These are phyloP conservation scores for Adansonia digitata DNA, from an alignment of 345 rosid species.

Conservation along the genomic window DNA sequence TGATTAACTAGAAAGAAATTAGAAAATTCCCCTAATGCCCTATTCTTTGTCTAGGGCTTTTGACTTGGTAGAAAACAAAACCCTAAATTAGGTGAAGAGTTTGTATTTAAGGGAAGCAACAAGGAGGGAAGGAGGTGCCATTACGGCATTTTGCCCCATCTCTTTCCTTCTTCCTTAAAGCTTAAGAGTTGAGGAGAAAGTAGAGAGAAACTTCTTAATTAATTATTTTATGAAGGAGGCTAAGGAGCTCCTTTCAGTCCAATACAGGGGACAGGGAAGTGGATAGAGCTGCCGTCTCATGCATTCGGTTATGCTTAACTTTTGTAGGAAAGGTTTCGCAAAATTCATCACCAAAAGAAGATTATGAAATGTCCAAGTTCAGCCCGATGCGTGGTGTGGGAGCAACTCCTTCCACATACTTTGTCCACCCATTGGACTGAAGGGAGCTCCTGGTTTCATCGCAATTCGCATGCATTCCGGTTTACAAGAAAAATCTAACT, in stretches of 20 bases:
- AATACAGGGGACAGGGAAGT: slow-evolving; percentile 38
- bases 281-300: slow-evolving; percentile 66
- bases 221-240: neutral
- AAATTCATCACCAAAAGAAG: neutral
- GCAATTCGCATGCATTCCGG: neutral
- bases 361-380: slow-evolving; percentile 19
- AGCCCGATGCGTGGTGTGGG: slow-evolving; percentile 51
- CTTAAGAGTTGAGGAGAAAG: no score
- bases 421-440: slow-evolving; percentile 58
- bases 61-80: no score
- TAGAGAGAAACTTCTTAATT: neutral
- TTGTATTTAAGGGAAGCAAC: slow-evolving; percentile 10
- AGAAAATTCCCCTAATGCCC: neutral
- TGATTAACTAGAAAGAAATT: neutral
- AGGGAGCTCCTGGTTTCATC: slow-evolving; percentile 49
- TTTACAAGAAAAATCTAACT: neutral
- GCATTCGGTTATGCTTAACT: slow-evolving; percentile 41
- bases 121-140: neutral
- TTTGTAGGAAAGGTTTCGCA: no score
- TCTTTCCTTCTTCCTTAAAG: slow-evolving; percentile 5
- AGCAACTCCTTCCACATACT: slow-evolving; percentile 58
- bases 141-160: neutral
- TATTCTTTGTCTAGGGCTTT: no score
- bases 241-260: slow-evolving; percentile 54
- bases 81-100: neutral